Base-by-base conservation (phyloP, 306 rosid genomes). In the Sicyos baderoa region DNA sequence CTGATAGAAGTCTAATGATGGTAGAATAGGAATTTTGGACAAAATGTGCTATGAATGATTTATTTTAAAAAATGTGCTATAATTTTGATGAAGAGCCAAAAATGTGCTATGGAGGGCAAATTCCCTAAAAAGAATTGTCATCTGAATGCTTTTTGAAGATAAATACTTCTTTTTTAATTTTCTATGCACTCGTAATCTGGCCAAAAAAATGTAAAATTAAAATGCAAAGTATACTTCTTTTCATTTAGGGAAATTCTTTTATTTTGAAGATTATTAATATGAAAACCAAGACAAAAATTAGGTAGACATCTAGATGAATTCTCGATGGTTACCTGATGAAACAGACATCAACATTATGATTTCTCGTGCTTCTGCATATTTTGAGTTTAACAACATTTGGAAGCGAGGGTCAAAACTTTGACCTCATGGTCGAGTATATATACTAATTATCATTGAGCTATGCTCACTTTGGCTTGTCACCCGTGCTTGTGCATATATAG, bases 291-390 rank as follows among this genome's bases (percentile, higher is more conserved):
- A 16, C 3, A 17, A 60, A 35, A 60, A 60, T 16, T 32, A 16
- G 23, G 22, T 58, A 14, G 14, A 15, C 19, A 27, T 58, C 48
- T 60, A 8, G 51, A 64, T 64, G 29, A 44, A 42, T 44, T 6
- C n/a, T 68, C 27, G 44, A 52, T 51, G 48, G 19, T 44, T 63
- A 21, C 13, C 7, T 59, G 69, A 64, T 59, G 69, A 64, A 19
- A 62, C 51, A 9, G 22, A 18, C 50, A 63, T 17, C 13, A 8
- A 11, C 23, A 22, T 63, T 42, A 42, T 18, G 10, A 40, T 42
- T 42, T 42, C 18, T 4, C 13, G 15, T 42, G 29, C 27, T 63
- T 42, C 53, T 63, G 70, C 51, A 63, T 63, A 63, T 63, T 40
- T 37, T 37, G 44, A 37, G 44, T 6, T 37, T 7, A 37, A 37